A percentile compares a stretch with the other conserved stretches of the same genome.
Conservation (phyloP, 805 yeast species). For the Candida bentonensis region DNA sequence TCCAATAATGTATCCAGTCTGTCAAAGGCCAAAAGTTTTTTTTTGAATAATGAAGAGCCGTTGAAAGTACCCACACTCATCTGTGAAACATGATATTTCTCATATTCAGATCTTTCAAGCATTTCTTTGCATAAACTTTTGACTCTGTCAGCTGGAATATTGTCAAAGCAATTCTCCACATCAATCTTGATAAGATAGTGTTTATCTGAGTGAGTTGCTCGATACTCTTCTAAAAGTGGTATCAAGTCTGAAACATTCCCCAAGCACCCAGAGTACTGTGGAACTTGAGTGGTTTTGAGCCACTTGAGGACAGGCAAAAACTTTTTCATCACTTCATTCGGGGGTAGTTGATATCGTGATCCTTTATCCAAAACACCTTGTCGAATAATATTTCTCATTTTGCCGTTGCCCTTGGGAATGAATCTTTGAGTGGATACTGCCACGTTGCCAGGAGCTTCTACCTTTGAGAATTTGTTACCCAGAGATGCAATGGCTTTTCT, state of each 20-base stretch:
- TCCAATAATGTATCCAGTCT: background rate
- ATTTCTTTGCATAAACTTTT: background rate
- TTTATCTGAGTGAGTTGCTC: constrained; percentile 18
- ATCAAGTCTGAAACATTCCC: constrained; percentile 32
- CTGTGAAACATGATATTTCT: background rate
- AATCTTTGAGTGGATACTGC: constrained; percentile 30
- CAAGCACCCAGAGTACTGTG: constrained; percentile 5
- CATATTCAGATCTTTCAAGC: background rate
- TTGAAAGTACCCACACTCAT: background rate
- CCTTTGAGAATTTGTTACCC: constrained; percentile 21
- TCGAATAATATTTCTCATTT: constrained; percentile 8
- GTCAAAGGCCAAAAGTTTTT: background rate
- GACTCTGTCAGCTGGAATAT: constrained; percentile 24
- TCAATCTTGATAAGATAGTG: constrained; percentile 58
- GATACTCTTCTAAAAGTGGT: constrained; percentile 25
- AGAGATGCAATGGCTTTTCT: constrained; percentile 28
- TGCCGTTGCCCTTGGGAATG: constrained; percentile 38
- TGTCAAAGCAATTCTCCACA: constrained; percentile 63
- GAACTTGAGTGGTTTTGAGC: background rate
- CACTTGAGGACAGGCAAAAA: background rate
- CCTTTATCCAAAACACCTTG: too few species aligned
- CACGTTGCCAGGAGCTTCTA: constrained; percentile 9
- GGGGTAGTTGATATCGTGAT: too few species aligned
- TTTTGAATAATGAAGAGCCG: background rate
- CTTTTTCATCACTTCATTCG: background rate